Base-by-base conservation (phyloP, 1,139 yeast species). In the Sugiyamaella xylanicola region DNA sequence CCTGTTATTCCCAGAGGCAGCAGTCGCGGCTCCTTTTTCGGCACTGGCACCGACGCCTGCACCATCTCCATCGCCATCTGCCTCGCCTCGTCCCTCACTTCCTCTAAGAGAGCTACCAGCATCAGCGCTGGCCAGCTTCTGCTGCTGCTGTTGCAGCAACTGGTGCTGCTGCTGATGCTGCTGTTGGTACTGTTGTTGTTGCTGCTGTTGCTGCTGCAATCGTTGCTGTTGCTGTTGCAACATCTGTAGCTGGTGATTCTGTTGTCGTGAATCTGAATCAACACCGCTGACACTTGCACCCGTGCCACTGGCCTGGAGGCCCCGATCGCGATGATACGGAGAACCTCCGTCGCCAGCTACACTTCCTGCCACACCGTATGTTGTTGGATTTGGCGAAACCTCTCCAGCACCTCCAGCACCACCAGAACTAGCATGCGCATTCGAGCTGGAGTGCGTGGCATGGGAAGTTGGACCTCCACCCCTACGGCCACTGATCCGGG, bases 401-500 rank as follows among this genome's bases (percentile, higher is more conserved):
- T 35, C 39, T n/a, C 9, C 47, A 45, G 16, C 39, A 11, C 49
- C 49, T 35, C 41, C 41, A 19, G 17, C 32, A 32, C 41, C 16
- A 32, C 40, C 20, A n/a, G n/a, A n/a, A n/a, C n/a, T n/a, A n/a
- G n/a, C n/a, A n/a, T n/a, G n/a, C n/a, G n/a, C n/a, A n/a, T n/a
- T n/a, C n/a, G n/a, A n/a, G n/a, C n/a, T n/a, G n/a, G n/a, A n/a
- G n/a, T n/a, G n/a, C n/a, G n/a, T n/a, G n/a, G n/a, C n/a, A n/a
- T n/a, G n/a, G n/a, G 3, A 16, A 4, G 25, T 25, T 9, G 22
- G 37, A 17, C 39, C 36, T 4, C 17, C 50, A 17, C 46, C 20
- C n/a, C 36, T 39, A 2, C 39, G 36, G 20, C 37, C 39, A 17
- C 45, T 15, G 27, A 55, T 55, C 37, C 41, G 55, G 7, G 58